phyloP scores from a whole-genome alignment of 345 rosid species.

The Odontarrhena argentea region DNA sequence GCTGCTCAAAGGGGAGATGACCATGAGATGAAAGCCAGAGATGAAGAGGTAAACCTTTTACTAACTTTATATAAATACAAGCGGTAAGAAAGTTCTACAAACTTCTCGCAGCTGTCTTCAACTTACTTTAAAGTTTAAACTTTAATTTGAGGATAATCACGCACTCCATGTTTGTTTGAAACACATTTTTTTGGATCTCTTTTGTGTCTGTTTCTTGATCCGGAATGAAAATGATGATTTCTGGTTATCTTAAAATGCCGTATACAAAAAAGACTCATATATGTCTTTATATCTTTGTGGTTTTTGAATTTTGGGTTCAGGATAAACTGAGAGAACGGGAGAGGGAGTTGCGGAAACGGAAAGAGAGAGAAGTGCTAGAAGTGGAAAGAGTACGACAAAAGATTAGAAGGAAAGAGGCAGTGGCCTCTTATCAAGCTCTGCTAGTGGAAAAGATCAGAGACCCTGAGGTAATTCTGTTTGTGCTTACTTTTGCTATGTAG shows the following conservation, averaged over 20 bases:
- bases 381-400: slow-evolving; percentile 88
- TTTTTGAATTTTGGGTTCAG: slow-evolving; percentile 43
- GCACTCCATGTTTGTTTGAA: not conserved
- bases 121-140: not conserved
- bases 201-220: not conserved
- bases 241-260: not conserved
- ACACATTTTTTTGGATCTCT: not conserved
- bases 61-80: slow-evolving; percentile 11
- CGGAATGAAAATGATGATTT: not conserved
- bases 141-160: not conserved
- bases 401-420: slow-evolving; percentile 89
- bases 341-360: slow-evolving; percentile 82
- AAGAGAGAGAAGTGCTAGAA: slow-evolving; percentile 95
- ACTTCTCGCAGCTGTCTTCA: slow-evolving; percentile 9
- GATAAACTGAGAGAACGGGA: slow-evolving; percentile 90
- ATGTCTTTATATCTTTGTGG: not conserved
- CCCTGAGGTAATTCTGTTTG: slow-evolving; percentile 63
- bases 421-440: slow-evolving; percentile 86
- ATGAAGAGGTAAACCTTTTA: slow-evolving; percentile 68
- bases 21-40: slow-evolving; percentile 66
- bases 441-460: slow-evolving; percentile 93
- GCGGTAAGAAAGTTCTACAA: slow-evolving; percentile 1
- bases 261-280: not conserved
- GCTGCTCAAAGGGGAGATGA: slow-evolving; percentile 67
- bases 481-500: slow-evolving; percentile 11